Evolutionary conservation across 2,329 filamentous ascomycete genomes (phyloP).

Genomic region (Trichoderma hamatum): DNA sequence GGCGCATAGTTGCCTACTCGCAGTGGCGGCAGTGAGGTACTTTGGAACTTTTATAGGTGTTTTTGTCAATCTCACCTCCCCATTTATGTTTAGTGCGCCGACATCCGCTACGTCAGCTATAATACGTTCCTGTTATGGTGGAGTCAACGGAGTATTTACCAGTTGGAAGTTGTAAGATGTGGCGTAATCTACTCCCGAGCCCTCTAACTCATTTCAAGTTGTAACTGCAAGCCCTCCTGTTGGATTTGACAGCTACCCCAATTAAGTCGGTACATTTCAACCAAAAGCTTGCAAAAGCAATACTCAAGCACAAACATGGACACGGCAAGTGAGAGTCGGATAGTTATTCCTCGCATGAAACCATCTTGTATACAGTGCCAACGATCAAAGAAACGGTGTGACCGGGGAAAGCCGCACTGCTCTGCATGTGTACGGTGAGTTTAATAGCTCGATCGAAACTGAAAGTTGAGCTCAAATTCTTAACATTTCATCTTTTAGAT

Average conservation of each 20-base stretch:
- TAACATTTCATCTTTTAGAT: background rate
- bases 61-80: too few relatives aligned
- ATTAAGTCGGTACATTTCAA: background rate
- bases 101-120: too few relatives aligned
- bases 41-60: too few relatives aligned
- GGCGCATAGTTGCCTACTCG: background rate
- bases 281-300: background rate
- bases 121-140: too few relatives aligned
- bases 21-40: too few relatives aligned
- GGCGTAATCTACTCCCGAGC: background rate
- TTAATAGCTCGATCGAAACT: too few relatives aligned
- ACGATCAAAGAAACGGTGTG: constrained; percentile 6
- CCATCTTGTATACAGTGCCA: constrained; percentile 3
- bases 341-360: background rate
- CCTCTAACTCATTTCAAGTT: background rate
- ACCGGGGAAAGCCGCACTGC: background rate
- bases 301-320: background rate
- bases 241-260: background rate
- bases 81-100: too few relatives aligned
- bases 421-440: constrained; percentile 8
- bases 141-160: too few relatives aligned
- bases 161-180: background rate
- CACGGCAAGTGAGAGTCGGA: background rate
- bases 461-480: too few relatives aligned
- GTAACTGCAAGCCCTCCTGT: background rate